Conservation (phyloP, 257 asterid species). For the Eustoma russellianum region DNA sequence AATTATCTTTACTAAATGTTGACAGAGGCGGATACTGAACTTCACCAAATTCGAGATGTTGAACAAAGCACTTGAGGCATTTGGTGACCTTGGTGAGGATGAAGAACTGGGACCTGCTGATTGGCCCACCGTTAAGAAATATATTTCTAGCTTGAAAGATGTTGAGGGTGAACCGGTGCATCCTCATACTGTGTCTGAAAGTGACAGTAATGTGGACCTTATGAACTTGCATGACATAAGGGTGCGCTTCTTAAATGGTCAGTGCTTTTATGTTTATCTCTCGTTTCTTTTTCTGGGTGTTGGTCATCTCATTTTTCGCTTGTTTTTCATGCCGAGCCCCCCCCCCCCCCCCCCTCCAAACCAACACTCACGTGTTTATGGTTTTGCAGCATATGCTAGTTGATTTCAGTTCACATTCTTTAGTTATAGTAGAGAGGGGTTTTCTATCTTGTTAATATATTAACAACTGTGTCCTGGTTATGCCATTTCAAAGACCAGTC, state of each 20-base stretch:
- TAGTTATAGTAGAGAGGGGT: no score
- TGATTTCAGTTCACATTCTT: no score
- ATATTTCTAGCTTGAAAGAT: conserved; percentile 61
- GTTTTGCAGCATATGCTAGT: no score
- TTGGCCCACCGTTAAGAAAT: conserved; percentile 77
- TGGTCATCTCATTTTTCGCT: not conserved
- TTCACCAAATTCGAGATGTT: conserved; percentile 88
- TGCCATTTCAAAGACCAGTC: no score
- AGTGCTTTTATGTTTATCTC: conserved; percentile 12
- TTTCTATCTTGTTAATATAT: no score
- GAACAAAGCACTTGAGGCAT: conserved; percentile 91
- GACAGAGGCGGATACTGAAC: conserved; percentile 64
- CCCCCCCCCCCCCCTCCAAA: no score
- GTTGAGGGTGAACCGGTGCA: conserved; percentile 54
- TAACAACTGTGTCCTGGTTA: no score
- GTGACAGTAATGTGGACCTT: conserved; percentile 30
- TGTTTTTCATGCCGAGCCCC: no score
- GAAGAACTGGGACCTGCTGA: conserved; percentile 97
- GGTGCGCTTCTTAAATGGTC: conserved; percentile 81
- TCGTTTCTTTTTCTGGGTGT: not conserved
- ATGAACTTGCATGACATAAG: conserved; percentile 76
- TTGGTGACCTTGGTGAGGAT: conserved; percentile 87
- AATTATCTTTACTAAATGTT: conserved; percentile 2
- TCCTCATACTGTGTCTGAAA: conserved; percentile 56
- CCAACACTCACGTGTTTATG: no score